phyloP scores from a whole-genome alignment of 2,329 filamentous ascomycete species.

The Nannizzia gypsea region DNA sequence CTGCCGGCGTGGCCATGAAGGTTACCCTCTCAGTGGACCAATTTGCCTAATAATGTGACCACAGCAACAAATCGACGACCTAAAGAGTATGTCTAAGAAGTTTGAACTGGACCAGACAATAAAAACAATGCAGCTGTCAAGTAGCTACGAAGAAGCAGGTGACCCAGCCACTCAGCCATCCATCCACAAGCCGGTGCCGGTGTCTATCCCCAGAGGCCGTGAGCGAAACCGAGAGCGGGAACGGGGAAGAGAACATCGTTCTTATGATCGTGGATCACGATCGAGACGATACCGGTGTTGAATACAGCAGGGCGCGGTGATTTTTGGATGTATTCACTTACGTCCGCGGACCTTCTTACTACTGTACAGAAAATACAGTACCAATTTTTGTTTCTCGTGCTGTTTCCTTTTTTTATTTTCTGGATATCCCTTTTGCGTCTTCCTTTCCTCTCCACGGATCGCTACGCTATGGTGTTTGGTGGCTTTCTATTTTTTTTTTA shows the following conservation, averaged over 20 bases:
- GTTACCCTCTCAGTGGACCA: not conserved
- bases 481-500: not conserved
- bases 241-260: slow-evolving; percentile 10
- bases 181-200: slow-evolving; percentile 34
- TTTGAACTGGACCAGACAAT: slow-evolving; percentile 39
- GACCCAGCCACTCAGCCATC: slow-evolving; percentile 25
- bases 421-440: not conserved
- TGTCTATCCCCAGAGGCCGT: slow-evolving; percentile 22
- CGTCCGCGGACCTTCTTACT: not conserved
- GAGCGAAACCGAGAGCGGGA: slow-evolving; percentile 13
- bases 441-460: not conserved
- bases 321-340: not conserved
- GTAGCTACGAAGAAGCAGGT: slow-evolving; percentile 17
- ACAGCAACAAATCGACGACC: slow-evolving; percentile 40
- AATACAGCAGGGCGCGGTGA: not conserved
- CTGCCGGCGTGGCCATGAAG: not conserved
- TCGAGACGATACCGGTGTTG: slow-evolving; percentile 14
- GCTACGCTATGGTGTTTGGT: not conserved
- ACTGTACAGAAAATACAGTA: not conserved
- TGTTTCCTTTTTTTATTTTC: not conserved
- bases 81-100: slow-evolving; percentile 36
- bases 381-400: not conserved
- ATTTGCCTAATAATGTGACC: slow-evolving; percentile 8
- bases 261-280: slow-evolving; percentile 11
- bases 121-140: slow-evolving; percentile 26